Conservation (phyloP, 768 basidiomycete genomes). For the Macrolepiota albuminosa region DNA sequence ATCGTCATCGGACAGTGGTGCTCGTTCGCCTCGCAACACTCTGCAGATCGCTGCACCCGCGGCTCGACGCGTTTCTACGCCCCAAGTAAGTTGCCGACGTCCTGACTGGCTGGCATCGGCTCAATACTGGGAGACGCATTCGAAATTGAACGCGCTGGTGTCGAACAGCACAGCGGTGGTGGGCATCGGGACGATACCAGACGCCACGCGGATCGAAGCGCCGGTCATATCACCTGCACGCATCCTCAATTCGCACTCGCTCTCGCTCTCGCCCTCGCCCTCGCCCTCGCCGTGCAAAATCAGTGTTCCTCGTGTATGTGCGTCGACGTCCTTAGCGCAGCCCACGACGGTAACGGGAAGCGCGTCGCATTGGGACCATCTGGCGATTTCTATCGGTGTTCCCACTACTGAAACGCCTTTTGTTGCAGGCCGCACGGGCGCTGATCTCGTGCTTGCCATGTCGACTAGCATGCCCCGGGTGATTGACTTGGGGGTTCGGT, state of each 20-base stretch:
- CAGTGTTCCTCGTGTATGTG: not conserved
- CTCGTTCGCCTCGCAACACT: not conserved
- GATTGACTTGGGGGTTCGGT: not conserved
- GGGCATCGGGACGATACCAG: not conserved
- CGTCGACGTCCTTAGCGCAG: not conserved
- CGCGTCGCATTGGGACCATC: not conserved
- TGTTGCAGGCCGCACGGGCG: not conserved
- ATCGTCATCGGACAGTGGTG: not conserved
- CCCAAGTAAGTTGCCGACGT: conserved; percentile 1
- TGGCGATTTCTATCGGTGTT: not conserved
- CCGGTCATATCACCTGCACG: not conserved
- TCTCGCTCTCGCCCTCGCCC: not conserved
- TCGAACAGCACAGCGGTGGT: not conserved
- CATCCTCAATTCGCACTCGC: not conserved
- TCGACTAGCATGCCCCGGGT: conserved; percentile 6
- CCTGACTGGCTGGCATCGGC: conserved; percentile 2
- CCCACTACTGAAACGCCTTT: not conserved
- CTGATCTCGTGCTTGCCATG: conserved; percentile 7
- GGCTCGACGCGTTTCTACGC: not conserved
- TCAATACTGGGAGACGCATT: not conserved
- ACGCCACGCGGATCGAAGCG: not conserved
- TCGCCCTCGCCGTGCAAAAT: not conserved
- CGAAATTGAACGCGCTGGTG: not conserved
- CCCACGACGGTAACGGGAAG: not conserved
- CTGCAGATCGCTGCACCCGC: not conserved